phyloP scores from a whole-genome alignment of 345 rosid species.

The Citrus reticulata region DNA sequence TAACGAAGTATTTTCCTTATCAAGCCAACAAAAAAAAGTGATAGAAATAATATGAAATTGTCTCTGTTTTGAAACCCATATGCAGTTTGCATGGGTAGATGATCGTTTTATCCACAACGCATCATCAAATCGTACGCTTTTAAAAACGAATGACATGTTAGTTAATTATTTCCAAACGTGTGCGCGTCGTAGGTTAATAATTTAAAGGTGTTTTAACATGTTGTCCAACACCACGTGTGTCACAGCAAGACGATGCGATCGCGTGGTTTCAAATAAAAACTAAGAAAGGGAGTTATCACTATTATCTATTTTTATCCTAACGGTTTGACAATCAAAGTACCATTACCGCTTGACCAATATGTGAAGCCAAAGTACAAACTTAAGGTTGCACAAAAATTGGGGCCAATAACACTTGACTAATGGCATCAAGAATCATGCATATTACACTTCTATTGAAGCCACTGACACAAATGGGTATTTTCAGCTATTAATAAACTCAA shows the following conservation, averaged over 20 bases:
- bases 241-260: too few species aligned
- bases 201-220: neutral
- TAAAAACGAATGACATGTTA: neutral
- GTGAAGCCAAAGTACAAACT: neutral
- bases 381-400: neutral
- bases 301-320: too few species aligned
- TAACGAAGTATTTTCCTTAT: too few species aligned
- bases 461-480: neutral
- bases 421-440: neutral
- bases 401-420: too few species aligned
- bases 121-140: neutral
- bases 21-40: too few species aligned
- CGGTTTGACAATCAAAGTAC: too few species aligned
- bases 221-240: neutral
- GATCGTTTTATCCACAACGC: neutral
- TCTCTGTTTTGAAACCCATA: too few species aligned
- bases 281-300: too few species aligned
- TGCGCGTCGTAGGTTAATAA: neutral
- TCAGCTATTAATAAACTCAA: neutral
- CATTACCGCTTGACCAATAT: neutral
- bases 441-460: neutral
- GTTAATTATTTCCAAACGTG: neutral
- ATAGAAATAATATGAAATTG: too few species aligned
- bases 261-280: neutral
- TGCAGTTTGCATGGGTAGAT: neutral